Percentiles rank a stretch among this genome's conserved stretches.
Evolutionary conservation across 805 yeast species (phyloP).

Genomic region (Kuraishia hungarica): DNA sequence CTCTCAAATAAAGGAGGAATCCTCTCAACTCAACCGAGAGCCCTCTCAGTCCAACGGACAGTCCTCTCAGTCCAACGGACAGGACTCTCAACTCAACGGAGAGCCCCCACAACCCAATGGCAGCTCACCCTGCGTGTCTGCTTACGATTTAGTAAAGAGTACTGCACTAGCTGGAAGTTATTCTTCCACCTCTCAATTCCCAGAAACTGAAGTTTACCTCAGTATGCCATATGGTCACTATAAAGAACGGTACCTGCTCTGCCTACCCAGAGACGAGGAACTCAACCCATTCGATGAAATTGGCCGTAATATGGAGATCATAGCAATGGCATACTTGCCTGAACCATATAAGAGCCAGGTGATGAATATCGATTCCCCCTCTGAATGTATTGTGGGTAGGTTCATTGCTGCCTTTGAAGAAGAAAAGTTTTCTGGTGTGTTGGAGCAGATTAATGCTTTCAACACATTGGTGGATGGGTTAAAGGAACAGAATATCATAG

Average conservation of each 20-base stretch:
- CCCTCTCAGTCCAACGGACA: too few species aligned
- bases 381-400: constrained; percentile 28
- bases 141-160: background rate
- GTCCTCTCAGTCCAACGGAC: too few species aligned
- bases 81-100: too few species aligned
- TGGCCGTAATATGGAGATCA: constrained; percentile 38
- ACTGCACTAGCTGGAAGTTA: constrained; percentile 1
- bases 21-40: too few species aligned
- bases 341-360: constrained; percentile 22
- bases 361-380: constrained; percentile 24
- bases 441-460: constrained; percentile 29
- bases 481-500: constrained; percentile 7
- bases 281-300: constrained; percentile 58
- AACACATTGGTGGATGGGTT: constrained; percentile 30
- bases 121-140: background rate
- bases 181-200: constrained; percentile 18
- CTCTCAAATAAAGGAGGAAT: too few species aligned
- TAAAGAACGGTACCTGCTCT: constrained; percentile 39
- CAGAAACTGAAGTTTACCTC: constrained; percentile 16
- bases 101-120: background rate
- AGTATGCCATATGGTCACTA: constrained; percentile 35
- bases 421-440: constrained; percentile 20
- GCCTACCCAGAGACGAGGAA: constrained; percentile 44
- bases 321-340: constrained; percentile 32
- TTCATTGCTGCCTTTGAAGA: constrained; percentile 24